phyloP scores from a whole-genome alignment of 768 basidiomycete genomes.

The Phylloporus arenicola region DNA sequence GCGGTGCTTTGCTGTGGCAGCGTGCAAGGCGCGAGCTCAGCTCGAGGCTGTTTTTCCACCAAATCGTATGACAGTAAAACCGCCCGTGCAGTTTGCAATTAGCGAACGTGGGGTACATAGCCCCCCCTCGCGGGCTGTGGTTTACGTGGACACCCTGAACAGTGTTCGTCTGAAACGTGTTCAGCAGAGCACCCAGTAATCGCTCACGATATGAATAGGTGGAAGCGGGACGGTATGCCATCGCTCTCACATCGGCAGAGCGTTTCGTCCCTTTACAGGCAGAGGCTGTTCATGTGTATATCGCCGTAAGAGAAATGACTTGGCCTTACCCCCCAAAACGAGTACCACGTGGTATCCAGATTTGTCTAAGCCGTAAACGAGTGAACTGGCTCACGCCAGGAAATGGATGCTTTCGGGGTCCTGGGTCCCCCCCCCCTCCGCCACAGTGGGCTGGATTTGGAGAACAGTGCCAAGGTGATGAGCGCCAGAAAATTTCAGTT shows the following conservation, averaged over 20 bases:
- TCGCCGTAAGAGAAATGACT: slow-evolving; percentile 7
- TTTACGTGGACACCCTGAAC: slow-evolving; percentile 27
- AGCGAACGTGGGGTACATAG: slow-evolving; percentile 11
- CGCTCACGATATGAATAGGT: slow-evolving; percentile 24
- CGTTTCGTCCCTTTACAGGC: slow-evolving; percentile 17
- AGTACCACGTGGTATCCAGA: slow-evolving; percentile 16
- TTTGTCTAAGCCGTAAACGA: slow-evolving; percentile 1
- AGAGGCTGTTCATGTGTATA: slow-evolving; percentile 7
- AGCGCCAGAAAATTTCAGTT: slow-evolving; percentile 13
- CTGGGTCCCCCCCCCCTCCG: slow-evolving; percentile 6
- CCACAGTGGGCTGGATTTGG: slow-evolving; percentile 11
- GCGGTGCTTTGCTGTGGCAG: slow-evolving; percentile 19
- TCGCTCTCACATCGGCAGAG: slow-evolving; percentile 18
- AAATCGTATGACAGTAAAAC: slow-evolving; percentile 11
- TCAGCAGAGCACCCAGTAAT: slow-evolving; percentile 1
- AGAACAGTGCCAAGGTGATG: slow-evolving; percentile 16
- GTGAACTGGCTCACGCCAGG: slow-evolving; percentile 20
- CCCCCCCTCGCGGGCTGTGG: slow-evolving; percentile 24
- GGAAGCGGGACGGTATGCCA: slow-evolving; percentile 22
- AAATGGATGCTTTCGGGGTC: slow-evolving; percentile 23
- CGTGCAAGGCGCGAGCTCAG: slow-evolving; percentile 12
- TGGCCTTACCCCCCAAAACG: not conserved
- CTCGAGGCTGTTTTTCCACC: slow-evolving; percentile 9
- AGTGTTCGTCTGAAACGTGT: slow-evolving; percentile 21
- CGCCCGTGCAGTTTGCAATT: slow-evolving; percentile 14